A percentile compares a stretch with the other conserved stretches of the same genome.
phyloP scores from a whole-genome alignment of 495 filamentous ascomycete species.

The Lophiotrema nucula region DNA sequence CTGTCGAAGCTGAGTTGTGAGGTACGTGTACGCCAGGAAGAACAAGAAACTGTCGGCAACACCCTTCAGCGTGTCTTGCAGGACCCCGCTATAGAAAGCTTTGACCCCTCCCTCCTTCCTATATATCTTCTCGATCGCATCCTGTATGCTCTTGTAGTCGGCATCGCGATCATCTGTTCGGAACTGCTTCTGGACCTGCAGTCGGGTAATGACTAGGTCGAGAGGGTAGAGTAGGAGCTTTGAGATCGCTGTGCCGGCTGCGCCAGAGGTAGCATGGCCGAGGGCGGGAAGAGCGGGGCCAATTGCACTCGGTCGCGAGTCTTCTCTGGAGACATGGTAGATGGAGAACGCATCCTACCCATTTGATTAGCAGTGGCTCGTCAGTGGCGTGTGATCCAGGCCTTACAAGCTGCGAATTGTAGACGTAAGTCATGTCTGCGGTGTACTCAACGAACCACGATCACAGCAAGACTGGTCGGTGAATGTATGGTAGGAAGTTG shows the following conservation, averaged over 20 bases:
- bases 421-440: slow-evolving; percentile 26
- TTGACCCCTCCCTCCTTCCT: slow-evolving; percentile 62
- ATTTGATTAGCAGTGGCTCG: neutral
- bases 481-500: neutral
- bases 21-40: slow-evolving; percentile 75
- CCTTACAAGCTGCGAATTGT: slow-evolving; percentile 31
- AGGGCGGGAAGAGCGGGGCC: slow-evolving; percentile 68
- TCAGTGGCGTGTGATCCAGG: neutral
- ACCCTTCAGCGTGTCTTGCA: slow-evolving; percentile 69
- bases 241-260: slow-evolving; percentile 70
- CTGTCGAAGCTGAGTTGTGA: too few relatives aligned
- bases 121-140: slow-evolving; percentile 74
- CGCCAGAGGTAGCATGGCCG: slow-evolving; percentile 83
- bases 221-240: slow-evolving; percentile 80
- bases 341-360: slow-evolving; percentile 41
- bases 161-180: slow-evolving; percentile 38
- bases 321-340: slow-evolving; percentile 41
- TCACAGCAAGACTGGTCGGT: neutral
- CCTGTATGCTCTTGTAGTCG: slow-evolving; percentile 59
- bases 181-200: slow-evolving; percentile 75
- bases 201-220: slow-evolving; percentile 77
- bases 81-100: slow-evolving; percentile 74
- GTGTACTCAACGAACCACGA: too few relatives aligned
- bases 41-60: slow-evolving; percentile 79
- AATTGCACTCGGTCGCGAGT: neutral